Evolutionary conservation across 1,284 basidiomycete genomes (phyloP).

Genomic region (Irpex sp.): DNA sequence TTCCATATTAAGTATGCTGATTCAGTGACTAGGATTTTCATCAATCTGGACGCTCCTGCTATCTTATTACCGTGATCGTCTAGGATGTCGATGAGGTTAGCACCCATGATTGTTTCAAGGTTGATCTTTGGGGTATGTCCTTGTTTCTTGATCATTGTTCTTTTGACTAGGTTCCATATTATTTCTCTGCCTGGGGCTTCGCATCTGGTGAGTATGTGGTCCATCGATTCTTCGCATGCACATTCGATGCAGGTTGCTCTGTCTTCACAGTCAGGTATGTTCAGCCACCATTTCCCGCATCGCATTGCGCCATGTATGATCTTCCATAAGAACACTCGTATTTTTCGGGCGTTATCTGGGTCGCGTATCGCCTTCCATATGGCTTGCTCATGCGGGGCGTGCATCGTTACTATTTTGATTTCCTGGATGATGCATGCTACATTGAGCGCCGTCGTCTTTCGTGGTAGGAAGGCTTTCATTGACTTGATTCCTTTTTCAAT

Average conservation of each 20-base stretch:
- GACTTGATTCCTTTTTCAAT: neutral
- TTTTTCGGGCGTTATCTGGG: slow-evolving; percentile 21
- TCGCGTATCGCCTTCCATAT: slow-evolving; percentile 14
- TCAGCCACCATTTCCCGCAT: slow-evolving; percentile 25
- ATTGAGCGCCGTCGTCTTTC: slow-evolving; percentile 2
- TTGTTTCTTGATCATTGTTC: slow-evolving; percentile 10
- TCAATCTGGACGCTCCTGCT: slow-evolving; percentile 12
- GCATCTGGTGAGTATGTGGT: slow-evolving; percentile 30
- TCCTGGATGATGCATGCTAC: slow-evolving; percentile 2
- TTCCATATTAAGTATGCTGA: slow-evolving; percentile 15
- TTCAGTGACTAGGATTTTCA: slow-evolving; percentile 24
- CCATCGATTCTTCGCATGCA: slow-evolving; percentile 20
- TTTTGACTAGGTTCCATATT: slow-evolving; percentile 23
- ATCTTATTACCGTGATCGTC: neutral
- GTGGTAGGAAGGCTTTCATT: neutral
- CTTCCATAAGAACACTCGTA: slow-evolving; percentile 27
- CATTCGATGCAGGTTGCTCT: slow-evolving; percentile 22
- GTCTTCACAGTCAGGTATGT: slow-evolving; percentile 20
- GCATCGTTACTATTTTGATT: neutral
- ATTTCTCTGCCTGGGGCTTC: slow-evolving; percentile 17
- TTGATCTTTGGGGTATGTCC: slow-evolving; percentile 2
- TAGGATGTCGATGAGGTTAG: neutral
- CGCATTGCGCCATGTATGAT: slow-evolving; percentile 25
- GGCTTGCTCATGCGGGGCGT: neutral
- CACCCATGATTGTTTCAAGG: slow-evolving; percentile 7